Evolutionary conservation across 2,329 filamentous ascomycete genomes (phyloP).

Genomic region (Fusarium guadeloupense): DNA sequence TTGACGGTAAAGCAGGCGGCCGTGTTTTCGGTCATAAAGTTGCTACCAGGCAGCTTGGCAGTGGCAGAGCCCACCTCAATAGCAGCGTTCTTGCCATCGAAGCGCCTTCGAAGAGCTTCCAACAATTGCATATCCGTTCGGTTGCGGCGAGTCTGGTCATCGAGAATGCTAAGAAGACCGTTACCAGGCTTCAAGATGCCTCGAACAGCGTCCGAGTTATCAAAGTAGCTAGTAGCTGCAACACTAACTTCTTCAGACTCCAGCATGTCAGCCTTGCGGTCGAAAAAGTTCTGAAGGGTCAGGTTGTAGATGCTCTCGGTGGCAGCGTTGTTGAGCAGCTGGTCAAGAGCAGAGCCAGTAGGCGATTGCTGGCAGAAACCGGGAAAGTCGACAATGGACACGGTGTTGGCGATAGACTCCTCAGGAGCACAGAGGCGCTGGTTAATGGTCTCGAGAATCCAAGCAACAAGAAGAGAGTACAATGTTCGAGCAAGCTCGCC

Average conservation of each 20-base stretch:
- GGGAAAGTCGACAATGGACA: conserved; percentile 95
- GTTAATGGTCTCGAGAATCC: conserved; percentile 93
- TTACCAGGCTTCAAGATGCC: conserved; percentile 93
- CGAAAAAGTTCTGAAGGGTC: conserved; percentile 94
- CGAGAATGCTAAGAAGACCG: conserved; percentile 90
- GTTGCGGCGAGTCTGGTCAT: conserved; percentile 92
- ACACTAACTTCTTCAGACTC: conserved; percentile 94
- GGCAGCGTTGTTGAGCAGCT: conserved; percentile 93
- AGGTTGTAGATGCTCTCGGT: conserved; percentile 93
- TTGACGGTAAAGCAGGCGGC: conserved; percentile 87
- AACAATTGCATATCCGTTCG: conserved; percentile 89
- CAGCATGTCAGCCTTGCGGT: conserved; percentile 89
- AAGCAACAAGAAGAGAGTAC: conserved; percentile 93
- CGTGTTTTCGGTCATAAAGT: conserved; percentile 85
- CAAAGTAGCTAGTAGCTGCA: conserved; percentile 93
- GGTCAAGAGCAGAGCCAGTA: conserved; percentile 87
- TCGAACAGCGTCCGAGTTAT: conserved; percentile 94
- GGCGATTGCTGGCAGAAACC: conserved; percentile 88
- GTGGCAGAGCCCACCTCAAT: conserved; percentile 82
- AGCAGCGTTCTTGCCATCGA: conserved; percentile 92
- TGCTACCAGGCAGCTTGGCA: conserved; percentile 83
- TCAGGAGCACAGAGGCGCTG: conserved; percentile 87
- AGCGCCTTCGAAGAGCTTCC: conserved; percentile 90
- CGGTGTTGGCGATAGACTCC: conserved; percentile 89
- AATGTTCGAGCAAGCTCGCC: conserved; percentile 93